A percentile compares a stretch with the other conserved stretches of the same genome.
Conservation (phyloP, 257 asterid genomes). For the Petunia secreta region DNA sequence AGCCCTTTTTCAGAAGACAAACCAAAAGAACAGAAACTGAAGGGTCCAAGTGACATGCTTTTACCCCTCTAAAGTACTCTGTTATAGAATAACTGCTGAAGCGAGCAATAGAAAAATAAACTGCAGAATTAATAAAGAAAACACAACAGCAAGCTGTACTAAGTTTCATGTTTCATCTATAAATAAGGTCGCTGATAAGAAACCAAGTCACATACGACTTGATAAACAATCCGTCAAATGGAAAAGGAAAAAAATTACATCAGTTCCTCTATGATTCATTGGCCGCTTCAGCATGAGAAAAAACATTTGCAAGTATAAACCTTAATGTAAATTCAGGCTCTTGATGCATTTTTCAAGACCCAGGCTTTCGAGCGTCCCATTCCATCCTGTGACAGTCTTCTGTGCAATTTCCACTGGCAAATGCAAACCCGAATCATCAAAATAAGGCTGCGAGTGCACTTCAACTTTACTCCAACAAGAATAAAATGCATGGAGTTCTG, state of each 20-base stretch:
- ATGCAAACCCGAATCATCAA: slow-evolving; percentile 3
- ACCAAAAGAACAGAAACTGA: not conserved
- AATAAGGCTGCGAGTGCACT: not conserved
- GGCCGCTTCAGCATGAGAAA: slow-evolving; percentile 18
- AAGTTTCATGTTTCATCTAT: slow-evolving; percentile 6
- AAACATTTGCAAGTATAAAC: slow-evolving; percentile 16
- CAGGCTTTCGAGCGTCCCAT: not conserved
- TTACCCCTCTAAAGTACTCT: not conserved
- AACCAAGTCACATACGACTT: not conserved
- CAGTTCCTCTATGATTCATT: not conserved
- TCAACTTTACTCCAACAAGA: slow-evolving; percentile 1
- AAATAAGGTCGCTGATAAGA: not conserved
- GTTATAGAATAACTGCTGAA: not conserved
- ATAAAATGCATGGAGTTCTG: not conserved
- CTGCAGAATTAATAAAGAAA: not conserved
- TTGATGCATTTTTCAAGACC: slow-evolving; percentile 10
- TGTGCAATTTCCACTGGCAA: not conserved
- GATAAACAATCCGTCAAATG: not conserved
- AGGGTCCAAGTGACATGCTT: not conserved
- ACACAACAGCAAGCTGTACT: not conserved
- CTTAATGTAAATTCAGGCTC: slow-evolving; percentile 11
- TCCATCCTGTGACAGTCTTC: not conserved
- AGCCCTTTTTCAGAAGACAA: not conserved
- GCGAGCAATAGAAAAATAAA: not conserved
- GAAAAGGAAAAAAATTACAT: not conserved